Percentiles rank a stretch among this genome's conserved stretches.
Conservation (phyloP, 768 basidiomycete species). For the Tephrocybe sp. region DNA sequence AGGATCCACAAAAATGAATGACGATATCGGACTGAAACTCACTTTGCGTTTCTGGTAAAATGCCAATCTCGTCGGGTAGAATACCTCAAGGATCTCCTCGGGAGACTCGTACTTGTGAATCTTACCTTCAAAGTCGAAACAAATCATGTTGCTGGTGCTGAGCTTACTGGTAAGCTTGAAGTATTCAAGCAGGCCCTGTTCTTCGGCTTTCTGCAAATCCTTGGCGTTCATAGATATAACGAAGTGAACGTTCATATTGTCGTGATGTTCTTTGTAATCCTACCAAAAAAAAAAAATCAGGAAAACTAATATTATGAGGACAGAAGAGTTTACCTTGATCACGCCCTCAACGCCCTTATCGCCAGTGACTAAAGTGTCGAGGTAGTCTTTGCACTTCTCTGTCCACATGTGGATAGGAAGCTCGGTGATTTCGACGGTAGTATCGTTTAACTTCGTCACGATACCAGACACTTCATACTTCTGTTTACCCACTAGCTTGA, state of each 20-base stretch:
- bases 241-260: slow-evolving; percentile 90
- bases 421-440: slow-evolving; percentile 94
- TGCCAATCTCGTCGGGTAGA: slow-evolving; percentile 84
- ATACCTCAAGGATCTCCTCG: slow-evolving; percentile 92
- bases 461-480: slow-evolving; percentile 83
- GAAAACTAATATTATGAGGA: not conserved
- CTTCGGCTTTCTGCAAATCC: slow-evolving; percentile 83
- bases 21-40: slow-evolving; percentile 16
- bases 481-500: slow-evolving; percentile 79
- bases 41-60: slow-evolving; percentile 98
- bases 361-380: slow-evolving; percentile 81
- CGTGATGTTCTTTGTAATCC: slow-evolving; percentile 98
- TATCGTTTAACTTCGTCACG: slow-evolving; percentile 74
- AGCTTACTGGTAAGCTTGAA: slow-evolving; percentile 89
- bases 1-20: not conserved
- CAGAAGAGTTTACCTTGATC: slow-evolving; percentile 63
- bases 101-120: slow-evolving; percentile 90
- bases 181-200: slow-evolving; percentile 85
- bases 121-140: slow-evolving; percentile 95
- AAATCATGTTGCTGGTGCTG: slow-evolving; percentile 96
- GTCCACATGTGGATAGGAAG: slow-evolving; percentile 97
- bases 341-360: slow-evolving; percentile 75
- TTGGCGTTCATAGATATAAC: slow-evolving; percentile 77
- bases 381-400: slow-evolving; percentile 84
- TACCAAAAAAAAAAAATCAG: slow-evolving; percentile 34